Conservation (phyloP, 2,329 filamentous ascomycete genomes). For the Trichoderma sp. region DNA sequence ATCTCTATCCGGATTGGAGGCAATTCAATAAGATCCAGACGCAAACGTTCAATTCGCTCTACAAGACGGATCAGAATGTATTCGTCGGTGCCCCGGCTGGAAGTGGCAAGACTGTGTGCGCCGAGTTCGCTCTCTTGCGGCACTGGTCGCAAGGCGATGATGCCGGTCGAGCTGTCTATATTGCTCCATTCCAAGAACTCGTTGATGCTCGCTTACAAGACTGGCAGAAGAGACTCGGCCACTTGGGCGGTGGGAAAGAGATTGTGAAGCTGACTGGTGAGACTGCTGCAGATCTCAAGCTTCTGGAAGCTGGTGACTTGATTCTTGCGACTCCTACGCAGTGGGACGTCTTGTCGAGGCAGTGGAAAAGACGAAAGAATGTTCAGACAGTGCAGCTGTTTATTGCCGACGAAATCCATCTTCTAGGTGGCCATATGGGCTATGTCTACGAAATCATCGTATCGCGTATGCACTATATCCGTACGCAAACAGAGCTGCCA, state of each 20-base stretch:
- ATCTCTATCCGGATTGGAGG: conserved; percentile 80
- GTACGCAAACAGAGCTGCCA: conserved; percentile 80
- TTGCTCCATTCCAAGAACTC: conserved; percentile 92
- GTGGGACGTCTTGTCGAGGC: conserved; percentile 93
- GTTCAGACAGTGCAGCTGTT: conserved; percentile 88
- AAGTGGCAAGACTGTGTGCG: conserved; percentile 95
- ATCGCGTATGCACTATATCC: conserved; percentile 97
- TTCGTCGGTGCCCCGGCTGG: conserved; percentile 91
- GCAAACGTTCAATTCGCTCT: conserved; percentile 93
- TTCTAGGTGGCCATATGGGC: conserved; percentile 83
- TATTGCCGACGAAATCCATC: conserved; percentile 93
- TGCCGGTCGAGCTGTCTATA: conserved; percentile 80
- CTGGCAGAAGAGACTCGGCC: conserved; percentile 78
- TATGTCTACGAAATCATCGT: conserved; percentile 95
- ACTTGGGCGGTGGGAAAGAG: conserved; percentile 79
- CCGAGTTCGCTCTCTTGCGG: conserved; percentile 87
- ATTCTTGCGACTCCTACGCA: conserved; percentile 90
- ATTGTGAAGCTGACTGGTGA: conserved; percentile 95
- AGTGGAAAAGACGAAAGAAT: conserved; percentile 97
- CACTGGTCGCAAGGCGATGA: conserved; percentile 68
- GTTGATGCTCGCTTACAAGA: conserved; percentile 80
- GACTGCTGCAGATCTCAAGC: conserved; percentile 84
- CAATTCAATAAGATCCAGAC: conserved; percentile 98
- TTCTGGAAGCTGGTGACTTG: conserved; percentile 84
- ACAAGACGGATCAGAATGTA: conserved; percentile 88